Evolutionary conservation across 768 basidiomycete species (phyloP).

Genomic region (Thelephora aurantiotincta): DNA sequence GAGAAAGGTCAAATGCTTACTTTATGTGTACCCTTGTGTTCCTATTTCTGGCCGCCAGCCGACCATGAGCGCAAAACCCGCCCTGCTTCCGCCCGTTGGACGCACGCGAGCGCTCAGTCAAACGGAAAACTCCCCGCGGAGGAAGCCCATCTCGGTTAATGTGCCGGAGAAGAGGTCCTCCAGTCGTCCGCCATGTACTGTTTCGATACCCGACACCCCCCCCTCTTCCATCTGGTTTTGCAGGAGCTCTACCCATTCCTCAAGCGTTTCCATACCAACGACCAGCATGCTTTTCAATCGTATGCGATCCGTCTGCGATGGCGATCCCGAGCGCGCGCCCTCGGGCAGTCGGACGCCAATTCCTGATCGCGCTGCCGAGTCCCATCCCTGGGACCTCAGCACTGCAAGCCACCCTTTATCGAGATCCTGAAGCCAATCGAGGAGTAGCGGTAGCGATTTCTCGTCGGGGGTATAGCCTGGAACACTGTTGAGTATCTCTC

Average conservation of each 20-base stretch:
- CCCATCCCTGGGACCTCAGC: constrained; percentile 53
- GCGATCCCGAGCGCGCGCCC: constrained; percentile 28
- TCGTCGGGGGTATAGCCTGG: constrained; percentile 41
- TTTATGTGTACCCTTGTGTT: too few species aligned
- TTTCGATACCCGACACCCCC: constrained; percentile 14
- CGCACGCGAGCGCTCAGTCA: too few species aligned
- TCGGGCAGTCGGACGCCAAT: constrained; percentile 28
- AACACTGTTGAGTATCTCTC: constrained; percentile 46
- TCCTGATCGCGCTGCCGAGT: constrained; percentile 29
- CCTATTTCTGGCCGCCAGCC: too few species aligned
- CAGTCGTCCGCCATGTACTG: constrained; percentile 34
- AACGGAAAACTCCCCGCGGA: constrained; percentile 14
- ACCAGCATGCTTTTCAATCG: constrained; percentile 56
- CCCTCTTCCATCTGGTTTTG: constrained; percentile 10
- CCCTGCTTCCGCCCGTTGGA: too few species aligned
- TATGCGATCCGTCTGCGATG: constrained; percentile 60
- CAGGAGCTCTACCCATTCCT: constrained; percentile 47
- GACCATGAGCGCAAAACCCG: too few species aligned
- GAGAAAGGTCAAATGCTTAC: too few species aligned
- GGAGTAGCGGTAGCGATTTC: constrained; percentile 32
- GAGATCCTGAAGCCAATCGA: constrained; percentile 59
- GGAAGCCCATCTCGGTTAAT: constrained; percentile 42
- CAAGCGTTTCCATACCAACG: constrained; percentile 40
- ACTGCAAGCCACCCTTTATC: constrained; percentile 65
- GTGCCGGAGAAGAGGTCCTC: constrained; percentile 50